A percentile compares a stretch with the other conserved stretches of the same genome.
Evolutionary conservation across 2,329 filamentous ascomycete species (phyloP).

Genomic region (Aspergillus amoenus): DNA sequence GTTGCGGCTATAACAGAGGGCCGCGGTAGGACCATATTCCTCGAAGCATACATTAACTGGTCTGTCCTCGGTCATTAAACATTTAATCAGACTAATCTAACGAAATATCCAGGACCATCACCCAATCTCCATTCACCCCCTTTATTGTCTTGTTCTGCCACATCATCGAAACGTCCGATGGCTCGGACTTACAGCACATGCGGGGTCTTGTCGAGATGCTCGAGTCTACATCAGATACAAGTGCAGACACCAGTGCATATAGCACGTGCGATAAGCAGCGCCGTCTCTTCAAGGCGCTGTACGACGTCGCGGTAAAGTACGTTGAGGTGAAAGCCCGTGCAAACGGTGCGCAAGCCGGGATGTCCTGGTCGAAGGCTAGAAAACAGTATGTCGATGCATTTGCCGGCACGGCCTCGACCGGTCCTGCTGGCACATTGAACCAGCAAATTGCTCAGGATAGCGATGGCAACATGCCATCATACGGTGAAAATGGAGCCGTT

Average conservation of each 20-base stretch:
- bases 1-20: constrained; percentile 9
- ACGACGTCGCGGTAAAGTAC: constrained; percentile 14
- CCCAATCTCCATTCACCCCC: constrained; percentile 14
- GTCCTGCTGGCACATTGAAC: not conserved
- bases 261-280: constrained; percentile 6
- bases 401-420: too few relatives aligned
- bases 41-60: constrained; percentile 15
- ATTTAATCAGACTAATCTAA: not conserved
- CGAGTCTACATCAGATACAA: not conserved
- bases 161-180: constrained; percentile 14
- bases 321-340: constrained; percentile 6
- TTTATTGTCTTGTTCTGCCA: constrained; percentile 19
- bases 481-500: not conserved
- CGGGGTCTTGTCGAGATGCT: constrained; percentile 11
- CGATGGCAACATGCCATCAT: not conserved
- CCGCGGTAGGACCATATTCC: not conserved
- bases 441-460: not conserved
- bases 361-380: not conserved
- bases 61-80: not conserved
- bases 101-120: not conserved
- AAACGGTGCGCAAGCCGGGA: not conserved
- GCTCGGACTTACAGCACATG: constrained; percentile 12
- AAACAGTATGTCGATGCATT: not conserved
- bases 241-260: not conserved
- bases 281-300: constrained; percentile 13